phyloP scores from a whole-genome alignment of 129 eudicot species.

The Solidago caesia region DNA sequence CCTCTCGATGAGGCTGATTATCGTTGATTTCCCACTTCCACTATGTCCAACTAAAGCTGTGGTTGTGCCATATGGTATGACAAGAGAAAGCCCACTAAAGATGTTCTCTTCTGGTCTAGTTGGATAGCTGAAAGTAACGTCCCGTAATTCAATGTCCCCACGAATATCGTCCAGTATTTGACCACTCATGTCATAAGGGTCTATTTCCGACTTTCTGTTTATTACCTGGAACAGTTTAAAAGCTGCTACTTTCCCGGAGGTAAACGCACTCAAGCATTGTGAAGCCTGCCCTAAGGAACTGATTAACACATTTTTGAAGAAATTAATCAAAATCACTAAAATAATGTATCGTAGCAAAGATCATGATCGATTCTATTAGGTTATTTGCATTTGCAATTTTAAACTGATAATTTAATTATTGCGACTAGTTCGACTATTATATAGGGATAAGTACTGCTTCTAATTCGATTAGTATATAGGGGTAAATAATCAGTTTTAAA shows the following conservation, averaged over 20 bases:
- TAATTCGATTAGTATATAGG: no score
- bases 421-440: not conserved
- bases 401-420: not conserved
- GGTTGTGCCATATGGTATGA: slow-evolving; percentile 60
- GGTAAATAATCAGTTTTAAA: no score
- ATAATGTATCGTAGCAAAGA: not conserved
- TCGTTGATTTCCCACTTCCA: slow-evolving; percentile 80
- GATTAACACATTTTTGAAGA: not conserved
- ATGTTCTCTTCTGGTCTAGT: slow-evolving; percentile 60
- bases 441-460: no score
- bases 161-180: slow-evolving; percentile 41
- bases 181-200: slow-evolving; percentile 56
- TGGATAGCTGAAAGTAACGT: slow-evolving; percentile 63
- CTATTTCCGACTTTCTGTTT: slow-evolving; percentile 59
- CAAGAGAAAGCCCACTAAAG: slow-evolving; percentile 54
- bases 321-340: not conserved
- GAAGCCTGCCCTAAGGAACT: slow-evolving; percentile 76
- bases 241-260: slow-evolving; percentile 75
- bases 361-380: not conserved
- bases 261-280: slow-evolving; percentile 64
- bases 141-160: slow-evolving; percentile 57
- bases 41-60: slow-evolving; percentile 80
- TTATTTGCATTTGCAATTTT: not conserved
- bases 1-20: slow-evolving; percentile 60
- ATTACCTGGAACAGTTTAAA: slow-evolving; percentile 66